Evolutionary conservation across 225 moss, liverwort and hornwort species (phyloP).

Genomic region (Bryum argenteum): DNA sequence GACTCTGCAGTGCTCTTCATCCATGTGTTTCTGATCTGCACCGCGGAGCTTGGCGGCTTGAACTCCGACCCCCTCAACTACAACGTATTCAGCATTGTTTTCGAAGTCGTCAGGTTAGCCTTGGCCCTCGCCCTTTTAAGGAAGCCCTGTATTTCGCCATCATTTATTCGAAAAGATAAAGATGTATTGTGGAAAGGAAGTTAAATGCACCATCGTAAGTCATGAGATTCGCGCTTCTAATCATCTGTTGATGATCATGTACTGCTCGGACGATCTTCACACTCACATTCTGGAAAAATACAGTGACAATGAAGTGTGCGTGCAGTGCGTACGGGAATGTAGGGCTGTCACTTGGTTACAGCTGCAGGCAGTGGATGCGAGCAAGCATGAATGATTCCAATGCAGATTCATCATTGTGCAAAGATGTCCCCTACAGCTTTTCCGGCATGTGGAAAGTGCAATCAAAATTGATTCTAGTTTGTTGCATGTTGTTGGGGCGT

Average conservation of each 20-base stretch:
- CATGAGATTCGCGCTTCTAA: too few species aligned
- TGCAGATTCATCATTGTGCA: conserved; percentile 26
- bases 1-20: conserved; percentile 58
- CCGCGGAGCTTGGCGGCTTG: conserved; percentile 43
- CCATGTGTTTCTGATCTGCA: conserved; percentile 57
- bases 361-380: conserved; percentile 34
- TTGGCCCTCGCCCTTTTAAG: not conserved
- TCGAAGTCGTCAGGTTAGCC: conserved; percentile 69
- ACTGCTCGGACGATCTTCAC: too few species aligned
- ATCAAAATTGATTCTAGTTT: conserved; percentile 51
- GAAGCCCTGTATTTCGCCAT: not conserved
- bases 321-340: conserved; percentile 76
- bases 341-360: conserved; percentile 71
- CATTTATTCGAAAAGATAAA: too few species aligned
- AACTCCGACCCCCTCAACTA: conserved; percentile 64
- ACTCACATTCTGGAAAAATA: not conserved
- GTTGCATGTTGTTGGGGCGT: conserved; percentile 60
- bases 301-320: not conserved
- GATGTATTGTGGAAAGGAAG: too few species aligned
- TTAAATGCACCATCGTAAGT: too few species aligned
- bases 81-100: conserved; percentile 70
- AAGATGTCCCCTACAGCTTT: conserved; percentile 55
- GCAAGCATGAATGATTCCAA: conserved; percentile 16
- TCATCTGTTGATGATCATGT: not conserved
- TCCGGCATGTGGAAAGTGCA: conserved; percentile 56